These are phyloP conservation scores for Candida wancherniae DNA, from an alignment of 805 yeast genomes.

Conservation along the genomic window DNA sequence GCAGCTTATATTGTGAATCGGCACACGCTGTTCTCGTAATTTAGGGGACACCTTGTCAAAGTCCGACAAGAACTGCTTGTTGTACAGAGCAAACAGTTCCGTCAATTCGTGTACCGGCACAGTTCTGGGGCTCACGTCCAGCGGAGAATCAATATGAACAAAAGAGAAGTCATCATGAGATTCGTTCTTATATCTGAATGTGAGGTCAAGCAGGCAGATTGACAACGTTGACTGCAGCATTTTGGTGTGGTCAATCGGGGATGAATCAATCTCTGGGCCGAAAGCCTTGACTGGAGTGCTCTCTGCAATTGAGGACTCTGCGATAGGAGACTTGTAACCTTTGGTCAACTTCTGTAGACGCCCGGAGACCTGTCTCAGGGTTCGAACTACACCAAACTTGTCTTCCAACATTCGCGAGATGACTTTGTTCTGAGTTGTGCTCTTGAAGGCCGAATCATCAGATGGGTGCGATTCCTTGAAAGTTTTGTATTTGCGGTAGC, in stretches of 20 bases:
- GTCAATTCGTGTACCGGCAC: too few species aligned
- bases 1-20: slow-evolving; percentile 9
- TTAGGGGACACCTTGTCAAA: slow-evolving; percentile 5
- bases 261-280: too few species aligned
- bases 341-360: slow-evolving; percentile 12
- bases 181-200: slow-evolving; percentile 9
- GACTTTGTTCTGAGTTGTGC: slow-evolving; percentile 35
- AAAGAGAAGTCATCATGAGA: slow-evolving; percentile 9
- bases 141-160: too few species aligned
- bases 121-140: too few species aligned
- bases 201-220: too few species aligned
- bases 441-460: slow-evolving; percentile 22
- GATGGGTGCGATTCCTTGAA: slow-evolving; percentile 25
- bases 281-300: too few species aligned
- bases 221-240: too few species aligned
- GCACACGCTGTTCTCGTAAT: slow-evolving; percentile 8
- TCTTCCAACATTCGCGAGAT: slow-evolving; percentile 36
- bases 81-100: slow-evolving; percentile 8
- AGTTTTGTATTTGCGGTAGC: slow-evolving; percentile 30
- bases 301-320: slow-evolving; percentile 3
- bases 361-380: slow-evolving; percentile 32
- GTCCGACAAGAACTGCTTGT: slow-evolving; percentile 5
- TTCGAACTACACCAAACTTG: slow-evolving; percentile 32
- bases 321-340: too few species aligned
- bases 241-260: too few species aligned